Conservation (phyloP, 768 basidiomycete species). For the Sarcodon aspratus region DNA sequence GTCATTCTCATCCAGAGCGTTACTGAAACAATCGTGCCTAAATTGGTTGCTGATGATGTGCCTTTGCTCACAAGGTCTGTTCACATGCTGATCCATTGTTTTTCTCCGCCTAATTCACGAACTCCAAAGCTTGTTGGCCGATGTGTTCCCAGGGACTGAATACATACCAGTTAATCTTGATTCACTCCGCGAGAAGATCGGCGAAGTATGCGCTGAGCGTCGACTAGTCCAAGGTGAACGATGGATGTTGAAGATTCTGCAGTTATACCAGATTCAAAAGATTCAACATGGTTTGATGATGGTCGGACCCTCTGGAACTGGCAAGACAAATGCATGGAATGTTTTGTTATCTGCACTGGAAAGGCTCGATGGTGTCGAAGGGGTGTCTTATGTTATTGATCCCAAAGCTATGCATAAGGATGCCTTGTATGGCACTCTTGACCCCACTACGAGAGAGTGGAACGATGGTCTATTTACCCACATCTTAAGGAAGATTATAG, state of each 20-base stretch:
- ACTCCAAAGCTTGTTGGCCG: constrained; percentile 65
- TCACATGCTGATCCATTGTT: background rate
- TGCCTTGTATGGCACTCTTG: constrained; percentile 91
- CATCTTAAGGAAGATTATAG: constrained; percentile 93
- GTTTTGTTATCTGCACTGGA: constrained; percentile 86
- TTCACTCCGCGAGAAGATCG: constrained; percentile 73
- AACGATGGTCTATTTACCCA: constrained; percentile 98
- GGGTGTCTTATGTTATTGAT: constrained; percentile 93
- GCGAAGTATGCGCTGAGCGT: constrained; percentile 77
- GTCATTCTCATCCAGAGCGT: constrained; percentile 98
- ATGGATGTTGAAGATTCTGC: constrained; percentile 93
- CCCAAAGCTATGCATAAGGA: constrained; percentile 99
- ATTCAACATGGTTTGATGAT: constrained; percentile 99
- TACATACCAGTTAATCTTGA: constrained; percentile 86
- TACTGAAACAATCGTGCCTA: constrained; percentile 96
- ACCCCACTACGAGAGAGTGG: constrained; percentile 97
- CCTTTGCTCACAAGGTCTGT: constrained; percentile 81
- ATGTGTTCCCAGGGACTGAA: constrained; percentile 95
- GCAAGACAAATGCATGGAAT: constrained; percentile 96
- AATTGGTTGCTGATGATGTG: constrained; percentile 95
- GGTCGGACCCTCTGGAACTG: constrained; percentile 95
- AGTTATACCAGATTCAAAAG: constrained; percentile 98
- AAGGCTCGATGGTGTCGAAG: constrained; percentile 84
- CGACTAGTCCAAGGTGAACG: constrained; percentile 78
- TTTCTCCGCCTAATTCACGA: constrained; percentile 4